Evolutionary conservation across 805 yeast species (phyloP).

Genomic region (Kuraishia floccosa): DNA sequence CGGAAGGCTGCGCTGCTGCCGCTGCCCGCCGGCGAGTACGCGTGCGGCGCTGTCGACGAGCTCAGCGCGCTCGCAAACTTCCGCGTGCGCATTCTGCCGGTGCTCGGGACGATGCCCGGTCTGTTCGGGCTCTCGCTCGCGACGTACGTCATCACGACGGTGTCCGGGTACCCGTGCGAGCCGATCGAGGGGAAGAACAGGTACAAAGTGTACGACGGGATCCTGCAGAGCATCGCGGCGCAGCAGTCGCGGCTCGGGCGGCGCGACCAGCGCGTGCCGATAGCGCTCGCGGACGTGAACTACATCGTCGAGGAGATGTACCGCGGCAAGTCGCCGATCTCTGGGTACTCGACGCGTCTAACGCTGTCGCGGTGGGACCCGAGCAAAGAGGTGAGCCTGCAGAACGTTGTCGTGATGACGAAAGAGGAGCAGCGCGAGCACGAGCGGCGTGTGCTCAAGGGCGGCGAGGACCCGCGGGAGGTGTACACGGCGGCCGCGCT

Average conservation of each 20-base stretch:
- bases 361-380: conserved; percentile 84
- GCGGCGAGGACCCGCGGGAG: conserved; percentile 48
- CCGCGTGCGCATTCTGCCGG: conserved; percentile 91
- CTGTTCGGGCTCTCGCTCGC: conserved; percentile 89
- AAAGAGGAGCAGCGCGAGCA: conserved; percentile 78
- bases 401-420: conserved; percentile 81
- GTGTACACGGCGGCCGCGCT: conserved; percentile 56
- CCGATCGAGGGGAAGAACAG: conserved; percentile 88
- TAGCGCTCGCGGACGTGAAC: conserved; percentile 60
- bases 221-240: conserved; percentile 74
- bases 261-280: conserved; percentile 64
- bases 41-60: conserved; percentile 77
- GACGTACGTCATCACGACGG: conserved; percentile 64
- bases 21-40: conserved; percentile 69
- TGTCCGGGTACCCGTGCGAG: conserved; percentile 85
- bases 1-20: conserved; percentile 84
- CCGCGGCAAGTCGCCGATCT: conserved; percentile 84
- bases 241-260: conserved; percentile 76
- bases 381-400: conserved; percentile 45
- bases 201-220: conserved; percentile 72
- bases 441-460: conserved; percentile 62
- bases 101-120: conserved; percentile 94
- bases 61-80: conserved; percentile 80
- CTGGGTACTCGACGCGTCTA: conserved; percentile 71
- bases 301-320: conserved; percentile 86